Base-by-base conservation (phyloP, 176 grass and related monocot genomes). In the Hsuehochloa calcarea region DNA sequence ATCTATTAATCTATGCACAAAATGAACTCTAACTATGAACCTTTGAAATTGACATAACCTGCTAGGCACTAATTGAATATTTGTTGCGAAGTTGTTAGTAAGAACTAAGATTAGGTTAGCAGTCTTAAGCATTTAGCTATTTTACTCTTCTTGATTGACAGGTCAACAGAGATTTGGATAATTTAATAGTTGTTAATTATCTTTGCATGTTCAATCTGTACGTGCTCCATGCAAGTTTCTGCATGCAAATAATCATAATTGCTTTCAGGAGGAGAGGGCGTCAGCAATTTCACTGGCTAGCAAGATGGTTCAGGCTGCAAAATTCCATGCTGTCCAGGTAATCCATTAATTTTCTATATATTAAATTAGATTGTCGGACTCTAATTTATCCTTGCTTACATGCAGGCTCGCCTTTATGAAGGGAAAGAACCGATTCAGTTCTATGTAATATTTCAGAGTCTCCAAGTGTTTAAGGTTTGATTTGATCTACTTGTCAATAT, bases 401-500 rank as follows among this genome's bases (percentile, higher is more conserved):
- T 40, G 3, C 85, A 96, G 93, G 71, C 88, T 92, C 93, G 90
- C 22, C 55, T 99, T 86, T 90, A 94, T 88, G 91, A 99, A 96
- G 96, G 91, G 40, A 99, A 84, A 77, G 96, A 99, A 89, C 88
- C 96, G 40, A 84, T 92, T 87, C 96, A 91, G 56, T 99, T 99
- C 79, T 99, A 96, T 77, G 84, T 88, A 56, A 99, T 95, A 85
- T 96, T 96, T 80, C 96, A 99, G 67, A 96, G 93, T 89, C 85
- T 96, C 79, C 89, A 94, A 82, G 77, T 96, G 37, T 94, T 87
- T 55, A 94, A 94, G 96, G 96, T 99, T 75, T 80, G 46, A 38
- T 93, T 68, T 41, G 35, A 68, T 12, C 58, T 68, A 74, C 39
- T 37, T 34, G 35, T 80, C 70, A 31, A 60, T 69, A 46, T 82